Base-by-base conservation (phyloP, 2,329 filamentous ascomycete genomes). In the Aspergillus unguis region DNA sequence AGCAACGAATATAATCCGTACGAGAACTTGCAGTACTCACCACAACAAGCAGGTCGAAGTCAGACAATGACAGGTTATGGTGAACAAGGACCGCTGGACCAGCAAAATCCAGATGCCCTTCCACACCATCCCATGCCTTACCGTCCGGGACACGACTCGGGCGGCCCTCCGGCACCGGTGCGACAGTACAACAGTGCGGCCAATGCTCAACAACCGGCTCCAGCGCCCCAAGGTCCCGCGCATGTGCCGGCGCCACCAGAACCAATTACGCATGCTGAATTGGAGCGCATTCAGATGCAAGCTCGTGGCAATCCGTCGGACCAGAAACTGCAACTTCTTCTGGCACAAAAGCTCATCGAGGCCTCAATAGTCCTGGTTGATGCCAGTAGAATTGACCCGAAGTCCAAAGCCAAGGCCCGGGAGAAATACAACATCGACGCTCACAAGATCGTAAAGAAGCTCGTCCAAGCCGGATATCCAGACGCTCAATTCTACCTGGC, bases 401-500 rank as follows among this genome's bases (percentile, higher is more conserved):
- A 79, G 51, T 78, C 80, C 1, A 79, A 77, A 33, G 77, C 77
- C 56, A 85, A 82, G 66, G 84, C 82, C 56, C 86, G 90, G 29
- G 92, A 97, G 62, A 86, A 86, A 52, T 97, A 92, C 68, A 77
- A 92, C 11, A 75, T 86, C 59, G 94, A 97, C 66, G 90, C 90
- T 1, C 85, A 94, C 68, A 97, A 96, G 71, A 85, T 92, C 26
- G 76, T 97, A 40, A 96, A 96, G 77, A 96, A 95, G 70, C 79
- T 97, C 7, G 84, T 86, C 6, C 81, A 81, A 46, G 78, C 78
- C 9, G 85, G 88, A 55, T 89, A 92, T 63, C 74, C 84, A 0
- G 91, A 95, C 6, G 92, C 92, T 29, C 95, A 96, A 85, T 99
- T 99, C 73, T 90, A 90, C 62, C 75, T 96, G 48, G 94, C 92